Evolutionary conservation across 805 yeast genomes (phyloP).

Genomic region (Candida saitoana): DNA sequence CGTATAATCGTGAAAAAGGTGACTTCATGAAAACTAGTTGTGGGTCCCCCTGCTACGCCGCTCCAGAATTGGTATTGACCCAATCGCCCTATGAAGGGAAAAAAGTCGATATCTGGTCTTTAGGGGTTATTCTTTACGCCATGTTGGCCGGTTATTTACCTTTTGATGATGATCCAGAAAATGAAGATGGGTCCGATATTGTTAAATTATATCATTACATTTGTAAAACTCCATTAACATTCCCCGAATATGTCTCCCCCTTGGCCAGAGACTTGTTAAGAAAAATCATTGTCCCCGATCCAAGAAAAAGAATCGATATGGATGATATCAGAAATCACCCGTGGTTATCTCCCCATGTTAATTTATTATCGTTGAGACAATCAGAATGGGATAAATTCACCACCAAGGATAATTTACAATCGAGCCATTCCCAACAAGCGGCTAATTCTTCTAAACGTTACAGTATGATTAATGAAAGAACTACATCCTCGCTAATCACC

Average conservation of each 20-base stretch:
- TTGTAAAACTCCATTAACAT: constrained; percentile 85
- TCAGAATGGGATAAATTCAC: constrained; percentile 77
- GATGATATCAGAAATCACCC: constrained; percentile 73
- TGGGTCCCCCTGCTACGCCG: constrained; percentile 98
- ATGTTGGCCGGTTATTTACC: constrained; percentile 97
- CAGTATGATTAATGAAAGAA: constrained; percentile 41
- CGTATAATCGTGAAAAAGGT: constrained; percentile 52
- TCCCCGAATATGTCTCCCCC: constrained; percentile 90
- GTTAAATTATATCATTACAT: constrained; percentile 87
- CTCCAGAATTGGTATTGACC: constrained; percentile 91
- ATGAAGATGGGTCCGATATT: constrained; percentile 94
- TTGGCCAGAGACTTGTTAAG: constrained; percentile 87
- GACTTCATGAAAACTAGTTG: constrained; percentile 93
- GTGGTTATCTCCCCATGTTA: constrained; percentile 84
- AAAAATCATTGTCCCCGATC: constrained; percentile 80
- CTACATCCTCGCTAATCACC: constrained; percentile 23
- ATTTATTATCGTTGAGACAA: constrained; percentile 79
- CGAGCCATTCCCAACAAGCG: constrained; percentile 8
- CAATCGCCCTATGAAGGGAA: constrained; percentile 85
- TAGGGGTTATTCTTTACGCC: constrained; percentile 92
- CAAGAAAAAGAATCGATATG: constrained; percentile 66
- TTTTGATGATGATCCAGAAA: constrained; percentile 94
- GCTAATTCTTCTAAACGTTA: constrained; percentile 36
- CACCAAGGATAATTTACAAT: constrained; percentile 1
- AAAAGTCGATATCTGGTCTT: constrained; percentile 95